Conservation (phyloP, 2,329 filamentous ascomycete genomes). For the Mycocentrospora acerina region DNA sequence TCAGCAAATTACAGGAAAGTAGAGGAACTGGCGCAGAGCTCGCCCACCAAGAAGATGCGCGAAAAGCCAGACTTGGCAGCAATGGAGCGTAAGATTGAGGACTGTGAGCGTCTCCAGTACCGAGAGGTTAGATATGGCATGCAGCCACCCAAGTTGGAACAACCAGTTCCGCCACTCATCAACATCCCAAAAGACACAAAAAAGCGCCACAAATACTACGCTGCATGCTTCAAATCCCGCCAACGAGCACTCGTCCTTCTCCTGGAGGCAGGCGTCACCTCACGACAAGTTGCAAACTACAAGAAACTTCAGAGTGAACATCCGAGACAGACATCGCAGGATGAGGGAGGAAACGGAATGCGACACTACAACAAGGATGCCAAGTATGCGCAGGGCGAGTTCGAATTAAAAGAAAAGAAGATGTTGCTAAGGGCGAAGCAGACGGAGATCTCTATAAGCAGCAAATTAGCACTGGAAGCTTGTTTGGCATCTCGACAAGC, state of each 20-base stretch:
- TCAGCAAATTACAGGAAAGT: conserved; percentile 1
- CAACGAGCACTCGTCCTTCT: conserved; percentile 33
- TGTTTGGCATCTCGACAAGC: conserved; percentile 14
- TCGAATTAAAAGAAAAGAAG: conserved; percentile 15
- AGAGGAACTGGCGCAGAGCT: conserved; percentile 15
- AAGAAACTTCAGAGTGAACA: conserved; percentile 19
- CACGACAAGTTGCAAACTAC: conserved; percentile 33
- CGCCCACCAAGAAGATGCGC: conserved; percentile 20
- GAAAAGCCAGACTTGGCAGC: conserved; percentile 26
- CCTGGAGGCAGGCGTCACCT: conserved; percentile 31
- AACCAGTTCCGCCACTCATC: conserved; percentile 31
- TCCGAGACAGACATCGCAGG: conserved; percentile 23
- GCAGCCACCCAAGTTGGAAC: conserved; percentile 23
- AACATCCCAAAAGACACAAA: conserved; percentile 28
- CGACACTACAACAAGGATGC: conserved; percentile 29
- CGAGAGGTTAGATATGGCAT: conserved; percentile 36
- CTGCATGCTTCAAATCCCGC: conserved; percentile 35
- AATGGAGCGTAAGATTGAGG: conserved; percentile 24
- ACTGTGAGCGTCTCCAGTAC: conserved; percentile 35
- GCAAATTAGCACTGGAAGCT: conserved; percentile 27
- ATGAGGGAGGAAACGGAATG: conserved; percentile 19
- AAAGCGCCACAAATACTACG: conserved; percentile 28
- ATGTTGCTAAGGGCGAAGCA: conserved; percentile 18
- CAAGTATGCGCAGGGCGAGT: conserved; percentile 17
- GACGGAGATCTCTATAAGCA: conserved; percentile 30